Evolutionary conservation across 345 rosid species (phyloP), one percentile per base, ranked within the genome.

Genomic region (Pistacia vera): DNA sequence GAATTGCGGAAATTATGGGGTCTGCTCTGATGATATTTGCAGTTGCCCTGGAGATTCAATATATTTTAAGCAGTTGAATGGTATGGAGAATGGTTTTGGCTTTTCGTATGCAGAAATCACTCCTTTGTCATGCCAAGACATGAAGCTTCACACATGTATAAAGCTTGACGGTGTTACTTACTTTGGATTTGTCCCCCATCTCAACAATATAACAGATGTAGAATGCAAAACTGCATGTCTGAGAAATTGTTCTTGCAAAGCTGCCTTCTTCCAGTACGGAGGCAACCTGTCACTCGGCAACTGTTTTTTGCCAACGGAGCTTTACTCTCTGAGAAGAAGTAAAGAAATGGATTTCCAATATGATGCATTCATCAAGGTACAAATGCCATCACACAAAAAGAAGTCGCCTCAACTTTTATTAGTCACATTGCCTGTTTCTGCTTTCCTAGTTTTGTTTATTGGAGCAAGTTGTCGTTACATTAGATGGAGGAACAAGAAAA

Each of bases 171-270:
- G 63, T 36, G 78, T 74, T 20, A 22, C 64, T 36, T 79, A 70
- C 52, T 79, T 74, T 46, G n/a, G 2, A 28, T 72, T 72, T n/a
- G 59, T 30, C 28, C 5, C 68, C 2, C 0, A 33, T 62, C 18
- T 25, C 11, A 3, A 20, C 20, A 67, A 20, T 16, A 67, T 58
- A 16, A 28, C 4, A 10, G 63, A 69, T 10, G 54, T 62, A 1
- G 66, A 72, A 46, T 83, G 83, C 66, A 52, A 70, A 60, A 44
- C 18, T n/a, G 68, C 65, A 18, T 83, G 83, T 46, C 49, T 73
- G 17, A 62, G 10, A 30, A 75, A 81, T 48, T 83, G 82, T 71
- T 77, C 81, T 13, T 83, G 86, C 73, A 78, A 74, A 54, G 76
- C 80, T 18, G 75, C 68, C 2, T 22, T 75, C 6, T 73, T 72